Base-by-base conservation (phyloP, 805 yeast genomes). In the Starmera caribaea region DNA sequence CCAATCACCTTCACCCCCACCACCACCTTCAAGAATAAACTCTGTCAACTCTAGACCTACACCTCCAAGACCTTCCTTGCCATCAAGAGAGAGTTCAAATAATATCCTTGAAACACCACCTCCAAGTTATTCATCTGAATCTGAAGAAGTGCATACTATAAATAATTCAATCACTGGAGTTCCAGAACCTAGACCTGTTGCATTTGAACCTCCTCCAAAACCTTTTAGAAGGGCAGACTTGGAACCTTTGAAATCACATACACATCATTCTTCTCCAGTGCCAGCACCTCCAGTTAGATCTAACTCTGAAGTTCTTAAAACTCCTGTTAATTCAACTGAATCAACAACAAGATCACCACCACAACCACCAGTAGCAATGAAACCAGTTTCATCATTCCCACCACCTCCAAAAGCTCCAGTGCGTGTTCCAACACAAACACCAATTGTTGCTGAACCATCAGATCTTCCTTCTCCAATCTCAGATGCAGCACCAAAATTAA, bases 171-270 rank as follows among this genome's bases (percentile, higher is more conserved):
- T 21, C 24, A 21, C 24, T 21, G 24, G 24, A 5, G 24, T 21
- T 5, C n/a, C 37, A 16, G 13, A 14, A 16, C 32, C 31, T 10
- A 15, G n/a, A 3, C 17, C 12, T 11, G 50, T 48, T 11, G 47
- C 45, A 24, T 46, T 57, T 49, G 58, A 57, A 16, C 63, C 66
- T 8, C 66, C 66, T 8, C 65, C 65, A 40, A 49, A 41, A n/a
- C 63, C 55, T 14, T 48, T 41, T 34, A 45, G 42, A 35, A 43
- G 30, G 9, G 17, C 44, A 17, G 43, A 36, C 34, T 21, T 21
- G 24, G 24, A 21, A 21, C 38, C 13, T 13, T 30, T 28, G 14
- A 17, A 33, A 17, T 11, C 28, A n/a, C 26, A 5, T 21, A 5
- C 7, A 13, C 15, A 16, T 14, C 24, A 31, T 11, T 17, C 32